A percentile compares a stretch with the other conserved stretches of the same genome.
phyloP scores from a whole-genome alignment of 192 early-diverging fungal species.

The Coemansia sp. region DNA sequence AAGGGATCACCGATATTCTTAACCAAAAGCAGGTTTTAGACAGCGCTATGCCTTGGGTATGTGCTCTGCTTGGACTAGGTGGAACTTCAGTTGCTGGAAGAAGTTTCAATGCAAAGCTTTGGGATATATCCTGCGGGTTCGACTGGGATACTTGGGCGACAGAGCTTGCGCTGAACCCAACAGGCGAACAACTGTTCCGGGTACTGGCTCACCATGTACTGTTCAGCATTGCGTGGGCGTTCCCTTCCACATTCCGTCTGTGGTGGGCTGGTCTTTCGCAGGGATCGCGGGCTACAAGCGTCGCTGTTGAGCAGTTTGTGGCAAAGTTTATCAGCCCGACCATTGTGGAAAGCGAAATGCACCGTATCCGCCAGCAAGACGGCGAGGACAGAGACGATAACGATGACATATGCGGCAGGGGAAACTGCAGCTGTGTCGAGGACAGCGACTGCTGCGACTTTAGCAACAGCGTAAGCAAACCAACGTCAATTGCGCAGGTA shows the following conservation, averaged over 20 bases:
- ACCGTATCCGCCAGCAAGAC: slow-evolving; percentile 21
- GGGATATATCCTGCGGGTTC: slow-evolving; percentile 18
- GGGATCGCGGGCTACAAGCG: slow-evolving; percentile 22
- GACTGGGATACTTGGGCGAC: slow-evolving; percentile 36
- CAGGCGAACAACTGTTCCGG: slow-evolving; percentile 20
- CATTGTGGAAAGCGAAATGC: slow-evolving; percentile 20
- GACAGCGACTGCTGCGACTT: neutral
- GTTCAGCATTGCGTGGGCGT: slow-evolving; percentile 14
- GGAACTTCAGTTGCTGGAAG: neutral
- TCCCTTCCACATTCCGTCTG: slow-evolving; percentile 38
- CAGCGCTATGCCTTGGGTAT: slow-evolving; percentile 47
- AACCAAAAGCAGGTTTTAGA: slow-evolving; percentile 14
- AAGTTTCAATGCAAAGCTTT: slow-evolving; percentile 16
- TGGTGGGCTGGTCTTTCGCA: slow-evolving; percentile 48
- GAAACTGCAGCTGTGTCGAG: neutral
- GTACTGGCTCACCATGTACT: slow-evolving; percentile 34
- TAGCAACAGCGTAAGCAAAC: neutral
- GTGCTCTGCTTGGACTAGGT: slow-evolving; percentile 33
- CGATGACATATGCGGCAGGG: neutral
- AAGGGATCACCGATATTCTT: slow-evolving; percentile 23
- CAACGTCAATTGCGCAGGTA: slow-evolving; percentile 24
- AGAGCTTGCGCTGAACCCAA: slow-evolving; percentile 19
- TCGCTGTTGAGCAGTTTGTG: slow-evolving; percentile 37
- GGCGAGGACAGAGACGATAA: slow-evolving; percentile 7
- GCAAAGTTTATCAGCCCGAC: slow-evolving; percentile 14